Evolutionary conservation across 2,329 filamentous ascomycete species (phyloP).

Genomic region (Phyllosticta citribraziliensis): DNA sequence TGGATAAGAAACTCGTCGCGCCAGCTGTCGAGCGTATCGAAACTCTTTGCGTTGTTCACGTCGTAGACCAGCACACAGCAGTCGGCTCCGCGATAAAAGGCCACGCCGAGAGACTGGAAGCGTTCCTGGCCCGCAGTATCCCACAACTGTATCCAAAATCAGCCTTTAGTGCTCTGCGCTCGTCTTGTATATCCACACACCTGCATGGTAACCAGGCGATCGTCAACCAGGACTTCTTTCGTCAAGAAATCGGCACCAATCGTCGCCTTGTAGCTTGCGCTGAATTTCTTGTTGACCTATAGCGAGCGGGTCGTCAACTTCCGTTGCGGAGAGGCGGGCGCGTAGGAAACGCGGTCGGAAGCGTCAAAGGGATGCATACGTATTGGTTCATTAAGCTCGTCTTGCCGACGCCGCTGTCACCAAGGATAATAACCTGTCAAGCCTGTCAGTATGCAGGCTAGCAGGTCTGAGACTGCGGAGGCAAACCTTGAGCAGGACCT

Average conservation of each 20-base stretch:
- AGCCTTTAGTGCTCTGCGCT: slow-evolving; percentile 13
- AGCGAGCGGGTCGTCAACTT: background rate
- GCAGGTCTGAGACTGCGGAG: slow-evolving; percentile 10
- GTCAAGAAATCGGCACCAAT: slow-evolving; percentile 98
- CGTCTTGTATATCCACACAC: slow-evolving; percentile 35
- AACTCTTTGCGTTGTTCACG: slow-evolving; percentile 98
- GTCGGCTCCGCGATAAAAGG: slow-evolving; percentile 94
- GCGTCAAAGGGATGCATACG: slow-evolving; percentile 48
- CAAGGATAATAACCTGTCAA: slow-evolving; percentile 87
- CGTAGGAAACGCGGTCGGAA: background rate
- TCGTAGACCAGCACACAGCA: slow-evolving; percentile 98
- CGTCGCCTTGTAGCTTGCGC: slow-evolving; percentile 97
- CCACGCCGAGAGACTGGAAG: slow-evolving; percentile 93
- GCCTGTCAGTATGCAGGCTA: slow-evolving; percentile 12
- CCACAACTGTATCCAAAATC: slow-evolving; percentile 60
- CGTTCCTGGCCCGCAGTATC: slow-evolving; percentile 95
- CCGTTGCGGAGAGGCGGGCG: background rate
- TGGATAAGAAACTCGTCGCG: slow-evolving; percentile 97
- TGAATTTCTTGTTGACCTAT: slow-evolving; percentile 99
- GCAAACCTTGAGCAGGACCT: slow-evolving; percentile 77
- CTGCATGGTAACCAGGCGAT: slow-evolving; percentile 98
- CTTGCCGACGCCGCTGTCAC: slow-evolving; percentile 97
- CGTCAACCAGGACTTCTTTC: slow-evolving; percentile 94
- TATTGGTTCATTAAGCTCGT: slow-evolving; percentile 99
- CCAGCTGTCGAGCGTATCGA: slow-evolving; percentile 97